Evolutionary conservation across 768 basidiomycete species (phyloP), one percentile per base, ranked within the genome.

Genomic region (Xerocomellus intermedius): DNA sequence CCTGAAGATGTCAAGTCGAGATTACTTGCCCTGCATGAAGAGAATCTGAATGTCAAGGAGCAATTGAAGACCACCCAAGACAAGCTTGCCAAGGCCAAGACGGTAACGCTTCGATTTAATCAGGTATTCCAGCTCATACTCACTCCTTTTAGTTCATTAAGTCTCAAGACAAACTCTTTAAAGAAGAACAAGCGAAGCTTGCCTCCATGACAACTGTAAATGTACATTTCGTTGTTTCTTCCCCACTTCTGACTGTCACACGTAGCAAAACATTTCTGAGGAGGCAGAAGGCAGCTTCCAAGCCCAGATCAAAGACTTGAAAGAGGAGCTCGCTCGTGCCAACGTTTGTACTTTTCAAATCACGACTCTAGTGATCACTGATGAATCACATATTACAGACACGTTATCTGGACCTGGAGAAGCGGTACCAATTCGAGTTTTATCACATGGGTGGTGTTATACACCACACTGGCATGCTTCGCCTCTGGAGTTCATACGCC

Each of bases 131-230:
- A 22, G 46, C 22, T 35, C 16, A 38, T 56, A 37, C 32, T 57
- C 28, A 58, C 16, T 36, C 22, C n/a, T 22, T 53, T 16, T 64
- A 95, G 91, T 94, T 96, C 71, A 93, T 98, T 75, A 93, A 92
- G 68, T 80, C 85, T 32, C 94, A 96, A 69, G 94, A 97, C 73
- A 89, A 89, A 59, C 77, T 93, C 28, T 88, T 94, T 73, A 89
- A 88, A 61, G 89, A 92, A 64, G 86, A 87, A 64, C 85, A 86
- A 47, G 83, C 85, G 5, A 81, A 83, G 48, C 79, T 78, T 61
- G 75, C 73, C 30, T 76, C 74, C 21, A 63, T 72, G 51, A 70
- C 71, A 33, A 70, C 80, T 38, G 86, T 86, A 59, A 58, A 77
- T 69, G 38, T 45, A 57, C 3, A 19, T 22, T 6, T 45, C 38